Conservation (phyloP, 1,284 basidiomycete genomes). For the Athelia sp. region DNA sequence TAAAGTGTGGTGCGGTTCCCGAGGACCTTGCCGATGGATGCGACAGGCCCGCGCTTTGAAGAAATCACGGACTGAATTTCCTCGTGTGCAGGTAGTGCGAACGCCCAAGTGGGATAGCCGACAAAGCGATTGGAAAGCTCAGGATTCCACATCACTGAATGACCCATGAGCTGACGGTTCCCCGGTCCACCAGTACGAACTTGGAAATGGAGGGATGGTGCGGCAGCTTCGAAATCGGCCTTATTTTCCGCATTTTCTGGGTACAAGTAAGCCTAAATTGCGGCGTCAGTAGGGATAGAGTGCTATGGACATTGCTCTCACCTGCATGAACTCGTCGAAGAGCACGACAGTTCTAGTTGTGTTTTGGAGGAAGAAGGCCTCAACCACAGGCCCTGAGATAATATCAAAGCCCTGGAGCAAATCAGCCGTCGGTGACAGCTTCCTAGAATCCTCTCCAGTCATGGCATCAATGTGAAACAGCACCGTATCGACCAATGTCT, state of each 20-base stretch:
- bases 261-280: slow-evolving; percentile 52
- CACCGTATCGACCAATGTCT: slow-evolving; percentile 64
- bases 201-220: slow-evolving; percentile 47
- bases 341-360: slow-evolving; percentile 48
- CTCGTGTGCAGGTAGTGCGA: slow-evolving; percentile 50
- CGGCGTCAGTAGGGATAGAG: background rate
- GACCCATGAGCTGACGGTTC: slow-evolving; percentile 46
- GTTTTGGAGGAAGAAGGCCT: slow-evolving; percentile 49
- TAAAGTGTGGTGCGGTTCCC: slow-evolving; percentile 88
- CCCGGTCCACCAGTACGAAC: slow-evolving; percentile 41
- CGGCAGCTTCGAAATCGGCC: slow-evolving; percentile 35
- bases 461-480: slow-evolving; percentile 77
- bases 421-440: slow-evolving; percentile 19
- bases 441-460: slow-evolving; percentile 57
- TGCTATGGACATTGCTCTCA: slow-evolving; percentile 18
- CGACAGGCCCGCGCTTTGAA: slow-evolving; percentile 49
- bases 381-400: slow-evolving; percentile 52
- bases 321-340: slow-evolving; percentile 66
- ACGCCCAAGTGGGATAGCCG: slow-evolving; percentile 63
- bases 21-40: slow-evolving; percentile 79
- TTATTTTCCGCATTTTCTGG: slow-evolving; percentile 47
- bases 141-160: slow-evolving; percentile 41
- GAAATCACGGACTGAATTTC: slow-evolving; percentile 48
- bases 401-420: slow-evolving; percentile 54
- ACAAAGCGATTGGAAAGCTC: slow-evolving; percentile 42